Percentiles rank a stretch among this genome's conserved stretches.
Evolutionary conservation across 768 basidiomycete species (phyloP).

Genomic region (Mycena rosella): DNA sequence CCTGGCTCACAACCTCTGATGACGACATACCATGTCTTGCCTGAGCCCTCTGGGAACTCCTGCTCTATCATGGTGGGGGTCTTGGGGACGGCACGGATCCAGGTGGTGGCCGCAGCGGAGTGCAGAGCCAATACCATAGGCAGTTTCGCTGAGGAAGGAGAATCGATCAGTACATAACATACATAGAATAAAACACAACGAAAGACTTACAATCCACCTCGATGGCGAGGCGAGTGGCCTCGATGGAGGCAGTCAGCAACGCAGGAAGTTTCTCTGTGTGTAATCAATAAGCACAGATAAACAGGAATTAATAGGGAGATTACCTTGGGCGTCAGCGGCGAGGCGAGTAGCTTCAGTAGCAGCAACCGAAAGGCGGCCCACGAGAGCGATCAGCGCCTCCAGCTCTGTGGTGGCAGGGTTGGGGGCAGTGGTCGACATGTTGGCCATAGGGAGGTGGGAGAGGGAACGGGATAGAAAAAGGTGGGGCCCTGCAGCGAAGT

Average conservation of each 20-base stretch:
- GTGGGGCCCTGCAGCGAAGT: not conserved
- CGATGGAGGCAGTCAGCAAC: too few relatives aligned
- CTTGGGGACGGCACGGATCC: not conserved
- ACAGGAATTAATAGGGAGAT: not conserved
- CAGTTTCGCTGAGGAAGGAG: not conserved
- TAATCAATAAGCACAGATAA: not conserved
- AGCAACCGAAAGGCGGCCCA: not conserved
- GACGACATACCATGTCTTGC: conserved; percentile 11
- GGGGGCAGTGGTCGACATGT: not conserved
- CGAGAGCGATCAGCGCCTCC: not conserved
- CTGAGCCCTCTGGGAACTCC: not conserved
- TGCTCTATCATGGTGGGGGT: not conserved
- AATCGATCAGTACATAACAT: too few relatives aligned
- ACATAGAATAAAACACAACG: too few relatives aligned
- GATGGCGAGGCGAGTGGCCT: too few relatives aligned
- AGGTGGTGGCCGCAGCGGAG: not conserved
- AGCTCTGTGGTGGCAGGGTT: not conserved
- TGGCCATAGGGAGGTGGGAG: not conserved
- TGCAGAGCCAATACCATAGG: not conserved
- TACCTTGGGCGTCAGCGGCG: not conserved
- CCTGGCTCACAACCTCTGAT: conserved; percentile 12
- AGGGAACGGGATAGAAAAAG: too few relatives aligned
- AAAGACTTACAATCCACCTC: too few relatives aligned
- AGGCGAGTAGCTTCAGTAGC: not conserved
- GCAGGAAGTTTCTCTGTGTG: too few relatives aligned